These are phyloP conservation scores for Pseudonitzschia delicatissima DNA, from an alignment of 108 stramenopile genomes.

Conservation along the genomic window DNA sequence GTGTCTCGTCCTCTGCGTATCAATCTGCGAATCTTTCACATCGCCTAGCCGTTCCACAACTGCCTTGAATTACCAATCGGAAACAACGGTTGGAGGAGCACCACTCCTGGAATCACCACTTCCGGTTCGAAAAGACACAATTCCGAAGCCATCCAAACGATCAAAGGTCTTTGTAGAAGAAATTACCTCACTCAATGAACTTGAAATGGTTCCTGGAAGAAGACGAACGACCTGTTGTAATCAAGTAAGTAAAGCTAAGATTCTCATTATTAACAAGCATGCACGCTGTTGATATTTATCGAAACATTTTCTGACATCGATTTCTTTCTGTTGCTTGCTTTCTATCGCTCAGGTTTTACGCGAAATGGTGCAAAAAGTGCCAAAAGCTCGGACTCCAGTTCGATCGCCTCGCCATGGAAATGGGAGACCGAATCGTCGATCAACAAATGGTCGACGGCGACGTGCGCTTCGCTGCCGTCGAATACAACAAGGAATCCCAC, in stretches of 20 bases:
- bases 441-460: slow-evolving; percentile 18
- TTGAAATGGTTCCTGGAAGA: slow-evolving; percentile 32
- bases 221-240: slow-evolving; percentile 22
- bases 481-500: slow-evolving; percentile 6
- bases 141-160: not conserved
- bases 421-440: slow-evolving; percentile 17
- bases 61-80: not conserved
- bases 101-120: not conserved
- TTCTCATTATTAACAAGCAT: no score
- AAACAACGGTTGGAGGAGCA: not conserved
- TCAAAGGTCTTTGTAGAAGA: not conserved
- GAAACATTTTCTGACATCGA: not conserved
- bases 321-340: not conserved
- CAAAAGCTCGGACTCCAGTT: slow-evolving; percentile 22
- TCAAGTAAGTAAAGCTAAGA: slow-evolving; percentile 26
- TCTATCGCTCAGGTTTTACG: slow-evolving; percentile 20
- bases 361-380: slow-evolving; percentile 35
- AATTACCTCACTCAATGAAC: slow-evolving; percentile 18
- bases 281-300: no score
- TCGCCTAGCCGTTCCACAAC: not conserved
- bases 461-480: slow-evolving; percentile 22
- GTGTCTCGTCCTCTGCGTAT: not conserved
- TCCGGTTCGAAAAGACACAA: not conserved
- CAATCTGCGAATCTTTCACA: not conserved
- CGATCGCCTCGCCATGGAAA: slow-evolving; percentile 21